Evolutionary conservation across 1,284 basidiomycete species (phyloP).

Genomic region (Papiliotrema nemorosa): DNA sequence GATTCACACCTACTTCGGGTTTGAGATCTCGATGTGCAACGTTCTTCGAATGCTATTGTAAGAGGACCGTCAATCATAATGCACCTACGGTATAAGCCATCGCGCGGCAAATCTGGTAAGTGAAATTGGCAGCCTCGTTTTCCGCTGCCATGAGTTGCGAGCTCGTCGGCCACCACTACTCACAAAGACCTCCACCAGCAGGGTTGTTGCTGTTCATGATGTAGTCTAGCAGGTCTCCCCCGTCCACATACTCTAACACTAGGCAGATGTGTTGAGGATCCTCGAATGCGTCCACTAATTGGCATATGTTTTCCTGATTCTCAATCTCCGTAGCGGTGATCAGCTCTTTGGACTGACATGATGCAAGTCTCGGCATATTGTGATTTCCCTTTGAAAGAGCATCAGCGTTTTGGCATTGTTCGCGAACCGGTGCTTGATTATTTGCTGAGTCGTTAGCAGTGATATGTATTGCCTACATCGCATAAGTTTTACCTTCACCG

Average conservation of each 20-base stretch:
- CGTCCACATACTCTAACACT: conserved; percentile 61
- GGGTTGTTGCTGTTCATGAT: conserved; percentile 55
- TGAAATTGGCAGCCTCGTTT: conserved; percentile 35
- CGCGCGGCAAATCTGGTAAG: conserved; percentile 46
- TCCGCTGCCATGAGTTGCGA: conserved; percentile 33
- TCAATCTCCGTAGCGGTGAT: background rate
- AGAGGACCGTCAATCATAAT: background rate
- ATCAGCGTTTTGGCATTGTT: conserved; percentile 51
- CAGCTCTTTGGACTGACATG: conserved; percentile 53
- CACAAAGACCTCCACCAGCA: conserved; percentile 57
- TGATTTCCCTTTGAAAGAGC: conserved; percentile 69
- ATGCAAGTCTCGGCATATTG: conserved; percentile 67
- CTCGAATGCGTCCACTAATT: conserved; percentile 72
- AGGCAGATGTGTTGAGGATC: conserved; percentile 62
- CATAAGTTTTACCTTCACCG: conserved; percentile 46
- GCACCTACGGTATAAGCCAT: conserved; percentile 48
- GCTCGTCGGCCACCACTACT: conserved; percentile 33
- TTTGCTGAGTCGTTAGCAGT: conserved; percentile 38
- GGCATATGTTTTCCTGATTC: conserved; percentile 66
- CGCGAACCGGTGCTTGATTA: conserved; percentile 49
- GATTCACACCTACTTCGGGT: conserved; percentile 61
- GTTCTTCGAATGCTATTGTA: conserved; percentile 36
- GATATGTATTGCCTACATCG: conserved; percentile 27
- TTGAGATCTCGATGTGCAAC: conserved; percentile 88
- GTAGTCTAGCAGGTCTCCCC: conserved; percentile 82